phyloP scores from a whole-genome alignment of 768 basidiomycete species.

The Russula sp. region DNA sequence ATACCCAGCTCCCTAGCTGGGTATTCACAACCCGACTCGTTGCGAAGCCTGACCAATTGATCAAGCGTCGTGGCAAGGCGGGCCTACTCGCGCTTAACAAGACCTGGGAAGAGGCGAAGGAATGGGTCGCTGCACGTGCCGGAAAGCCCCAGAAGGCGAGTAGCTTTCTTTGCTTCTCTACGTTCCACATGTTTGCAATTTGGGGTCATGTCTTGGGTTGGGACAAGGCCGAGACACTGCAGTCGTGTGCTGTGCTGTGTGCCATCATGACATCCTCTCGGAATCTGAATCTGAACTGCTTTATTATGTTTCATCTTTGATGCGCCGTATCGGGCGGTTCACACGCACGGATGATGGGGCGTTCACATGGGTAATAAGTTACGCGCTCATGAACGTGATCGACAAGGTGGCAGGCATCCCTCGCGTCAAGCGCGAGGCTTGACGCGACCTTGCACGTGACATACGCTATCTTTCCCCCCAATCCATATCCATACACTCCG shows the following conservation, averaged over 20 bases:
- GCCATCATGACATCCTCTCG: background rate
- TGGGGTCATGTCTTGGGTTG: background rate
- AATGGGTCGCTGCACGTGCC: constrained; percentile 83
- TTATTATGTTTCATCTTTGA: constrained; percentile 8
- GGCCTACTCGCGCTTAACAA: constrained; percentile 94
- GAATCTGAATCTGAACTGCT: background rate
- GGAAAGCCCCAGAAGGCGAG: constrained; percentile 88
- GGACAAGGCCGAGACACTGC: constrained; percentile 14
- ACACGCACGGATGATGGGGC: background rate
- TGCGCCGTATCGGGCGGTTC: background rate
- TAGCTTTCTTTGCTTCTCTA: background rate
- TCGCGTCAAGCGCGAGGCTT: background rate
- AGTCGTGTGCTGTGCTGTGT: background rate
- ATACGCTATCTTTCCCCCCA: background rate
- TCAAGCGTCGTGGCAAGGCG: constrained; percentile 98
- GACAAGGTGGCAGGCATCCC: background rate
- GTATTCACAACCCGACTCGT: constrained; percentile 84
- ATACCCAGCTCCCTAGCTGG: constrained; percentile 66
- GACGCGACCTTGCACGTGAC: constrained; percentile 24
- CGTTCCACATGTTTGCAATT: background rate
- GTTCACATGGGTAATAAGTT: background rate
- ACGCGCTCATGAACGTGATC: constrained; percentile 8
- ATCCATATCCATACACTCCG: background rate
- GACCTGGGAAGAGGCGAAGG: constrained; percentile 77
- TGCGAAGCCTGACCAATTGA: constrained; percentile 96